Evolutionary conservation across 805 yeast species (phyloP), one percentile per base, ranked within the genome.

Genomic region (Ogataea paradorogensis): DNA sequence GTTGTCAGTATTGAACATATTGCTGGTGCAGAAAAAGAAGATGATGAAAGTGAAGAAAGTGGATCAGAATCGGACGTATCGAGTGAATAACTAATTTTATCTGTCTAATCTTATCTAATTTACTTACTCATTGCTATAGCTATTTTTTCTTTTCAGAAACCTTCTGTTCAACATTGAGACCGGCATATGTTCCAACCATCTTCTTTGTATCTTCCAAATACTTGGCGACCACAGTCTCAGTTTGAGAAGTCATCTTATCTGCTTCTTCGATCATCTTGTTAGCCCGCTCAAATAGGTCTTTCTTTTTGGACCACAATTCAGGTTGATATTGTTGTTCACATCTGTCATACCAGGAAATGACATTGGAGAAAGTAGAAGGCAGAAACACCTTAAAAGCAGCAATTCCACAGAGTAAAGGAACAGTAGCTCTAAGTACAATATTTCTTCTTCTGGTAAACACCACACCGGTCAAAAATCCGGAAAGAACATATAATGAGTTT

Each of bases 381-480:
- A 86, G 70, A 51, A 84, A 80, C 58, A 75, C 71, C 44, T 69
- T 75, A 65, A 88, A 85, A 0, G 91, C 78, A 5, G 66, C 73
- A 21, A 74, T 46, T 10, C 90, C 93, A 38, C 82, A 70, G 0
- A 67, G 63, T 2, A 80, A 40, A 1, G 95, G 95, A 11, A 74
- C 64, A 1, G 73, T 46, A 3, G 71, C 67, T 52, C 80, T 77
- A 9, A 83, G 55, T 2, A 80, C 37, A 15, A 80, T 48, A 41
- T 78, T 78, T 42, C 84, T 71, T 52, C 81, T 78, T 53, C 95
- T 83, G 2, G 93, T 77, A 35, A 80, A 52, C 37, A 87, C 80
- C 32, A 83, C 74, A 27, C 95, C 95, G 7, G 87, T 65, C 39
- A 88, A 68, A 2, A 78, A 72, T 10, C 87, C 89, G 21, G 86